These are phyloP conservation scores for Colletotrichum abscissum DNA, from an alignment of 2,329 filamentous ascomycete genomes.

Conservation along the genomic window DNA sequence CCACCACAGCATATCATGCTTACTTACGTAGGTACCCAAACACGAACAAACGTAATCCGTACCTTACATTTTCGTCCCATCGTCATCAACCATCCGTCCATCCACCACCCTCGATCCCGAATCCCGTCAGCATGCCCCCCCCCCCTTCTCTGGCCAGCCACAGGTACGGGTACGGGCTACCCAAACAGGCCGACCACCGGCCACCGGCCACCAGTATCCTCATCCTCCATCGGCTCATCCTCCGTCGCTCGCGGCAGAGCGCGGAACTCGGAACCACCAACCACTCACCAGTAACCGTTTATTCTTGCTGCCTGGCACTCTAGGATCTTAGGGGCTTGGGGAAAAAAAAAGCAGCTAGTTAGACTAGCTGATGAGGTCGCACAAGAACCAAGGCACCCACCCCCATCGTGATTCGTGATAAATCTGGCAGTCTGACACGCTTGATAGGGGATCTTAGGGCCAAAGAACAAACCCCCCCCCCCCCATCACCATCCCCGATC, in stretches of 20 bases:
- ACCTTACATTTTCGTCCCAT: background rate
- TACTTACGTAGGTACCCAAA: background rate
- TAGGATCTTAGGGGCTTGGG: no score
- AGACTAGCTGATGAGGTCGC: background rate
- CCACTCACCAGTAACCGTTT: background rate
- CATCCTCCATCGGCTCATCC: no score
- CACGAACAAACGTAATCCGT: background rate
- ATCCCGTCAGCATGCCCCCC: no score
- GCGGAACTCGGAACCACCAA: no score
- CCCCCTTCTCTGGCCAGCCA: no score
- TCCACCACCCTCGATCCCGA: background rate
- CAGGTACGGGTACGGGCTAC: no score
- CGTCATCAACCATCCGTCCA: background rate
- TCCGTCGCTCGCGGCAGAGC: background rate
- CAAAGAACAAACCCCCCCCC: background rate
- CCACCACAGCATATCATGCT: background rate
- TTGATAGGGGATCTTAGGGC: background rate
- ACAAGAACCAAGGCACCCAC: background rate
- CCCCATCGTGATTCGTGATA: background rate
- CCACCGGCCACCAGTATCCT: no score
- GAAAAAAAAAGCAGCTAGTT: no score
- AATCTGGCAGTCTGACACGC: background rate
- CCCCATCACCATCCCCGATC: background rate
- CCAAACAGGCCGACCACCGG: no score
- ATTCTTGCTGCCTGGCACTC: background rate